A percentile compares a stretch with the other conserved stretches of the same genome.
Evolutionary conservation across 1,284 basidiomycete species (phyloP).

Genomic region (Phellinidium pouzarii): DNA sequence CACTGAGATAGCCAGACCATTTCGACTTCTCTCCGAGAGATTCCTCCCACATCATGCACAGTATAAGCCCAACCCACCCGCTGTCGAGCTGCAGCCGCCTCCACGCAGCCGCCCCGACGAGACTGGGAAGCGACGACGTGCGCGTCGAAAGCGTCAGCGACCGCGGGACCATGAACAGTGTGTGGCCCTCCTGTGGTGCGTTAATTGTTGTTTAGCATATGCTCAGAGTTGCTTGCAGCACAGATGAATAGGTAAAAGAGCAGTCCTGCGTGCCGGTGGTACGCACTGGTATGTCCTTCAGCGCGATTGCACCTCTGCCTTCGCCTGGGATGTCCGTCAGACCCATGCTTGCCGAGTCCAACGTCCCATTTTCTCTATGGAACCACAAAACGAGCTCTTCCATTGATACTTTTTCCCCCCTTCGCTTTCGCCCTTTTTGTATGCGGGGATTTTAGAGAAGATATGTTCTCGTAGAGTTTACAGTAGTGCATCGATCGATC

Average conservation of each 20-base stretch:
- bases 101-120: constrained; percentile 61
- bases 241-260: too few species aligned
- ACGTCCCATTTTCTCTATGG: constrained; percentile 32
- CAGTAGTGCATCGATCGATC: too few species aligned
- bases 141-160: constrained; percentile 71
- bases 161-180: constrained; percentile 82
- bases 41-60: constrained; percentile 95
- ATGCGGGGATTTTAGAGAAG: too few species aligned
- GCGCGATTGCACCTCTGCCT: constrained; percentile 69
- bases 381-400: constrained; percentile 38
- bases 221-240: neutral
- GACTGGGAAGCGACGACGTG: constrained; percentile 59
- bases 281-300: constrained; percentile 63
- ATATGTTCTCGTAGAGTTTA: too few species aligned
- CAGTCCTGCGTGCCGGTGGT: too few species aligned
- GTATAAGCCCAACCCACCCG: constrained; percentile 85
- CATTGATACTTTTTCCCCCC: constrained; percentile 17
- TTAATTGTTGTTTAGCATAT: neutral
- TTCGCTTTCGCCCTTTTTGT: too few species aligned
- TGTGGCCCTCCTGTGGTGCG: constrained; percentile 51
- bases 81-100: constrained; percentile 46
- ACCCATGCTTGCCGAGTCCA: constrained; percentile 40
- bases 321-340: constrained; percentile 46
- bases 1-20: constrained; percentile 70
- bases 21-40: constrained; percentile 48